phyloP scores from a whole-genome alignment of 2,329 filamentous ascomycete species.

The Taxawa tesnikishii region DNA sequence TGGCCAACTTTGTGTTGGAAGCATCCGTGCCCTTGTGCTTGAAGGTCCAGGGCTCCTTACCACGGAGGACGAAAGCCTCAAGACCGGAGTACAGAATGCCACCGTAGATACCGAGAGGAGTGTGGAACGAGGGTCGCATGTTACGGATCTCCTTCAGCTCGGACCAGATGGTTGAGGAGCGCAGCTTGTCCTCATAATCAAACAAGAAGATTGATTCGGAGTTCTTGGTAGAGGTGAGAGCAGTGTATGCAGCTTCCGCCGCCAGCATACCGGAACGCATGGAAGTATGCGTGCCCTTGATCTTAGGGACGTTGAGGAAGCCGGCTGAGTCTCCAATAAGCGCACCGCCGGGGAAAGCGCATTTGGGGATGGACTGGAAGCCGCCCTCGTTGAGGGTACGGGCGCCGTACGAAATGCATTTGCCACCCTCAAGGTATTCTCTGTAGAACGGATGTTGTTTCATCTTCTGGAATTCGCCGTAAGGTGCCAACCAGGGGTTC shows the following conservation, averaged over 20 bases:
- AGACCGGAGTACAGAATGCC: conserved; percentile 87
- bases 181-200: conserved; percentile 82
- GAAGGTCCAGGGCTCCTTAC: conserved; percentile 81
- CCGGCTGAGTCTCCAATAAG: conserved; percentile 93
- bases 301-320: conserved; percentile 94
- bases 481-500: conserved; percentile 93
- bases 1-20: conserved; percentile 66
- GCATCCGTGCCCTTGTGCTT: conserved; percentile 72
- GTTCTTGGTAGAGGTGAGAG: conserved; percentile 45
- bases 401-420: conserved; percentile 93
- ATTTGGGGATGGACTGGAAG: conserved; percentile 95
- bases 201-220: conserved; percentile 69
- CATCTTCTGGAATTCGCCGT: conserved; percentile 94
- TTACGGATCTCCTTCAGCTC: conserved; percentile 93
- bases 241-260: conserved; percentile 77
- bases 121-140: conserved; percentile 92
- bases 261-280: conserved; percentile 98
- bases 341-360: conserved; percentile 89
- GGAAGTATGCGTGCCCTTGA: conserved; percentile 95
- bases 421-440: conserved; percentile 80
- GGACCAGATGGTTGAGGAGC: conserved; percentile 80
- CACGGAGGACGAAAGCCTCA: conserved; percentile 78
- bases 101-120: conserved; percentile 73
- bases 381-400: conserved; percentile 87
- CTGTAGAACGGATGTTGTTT: conserved; percentile 93